Conservation (phyloP, 257 asterid genomes). For the Craterostigma plantagineum region DNA sequence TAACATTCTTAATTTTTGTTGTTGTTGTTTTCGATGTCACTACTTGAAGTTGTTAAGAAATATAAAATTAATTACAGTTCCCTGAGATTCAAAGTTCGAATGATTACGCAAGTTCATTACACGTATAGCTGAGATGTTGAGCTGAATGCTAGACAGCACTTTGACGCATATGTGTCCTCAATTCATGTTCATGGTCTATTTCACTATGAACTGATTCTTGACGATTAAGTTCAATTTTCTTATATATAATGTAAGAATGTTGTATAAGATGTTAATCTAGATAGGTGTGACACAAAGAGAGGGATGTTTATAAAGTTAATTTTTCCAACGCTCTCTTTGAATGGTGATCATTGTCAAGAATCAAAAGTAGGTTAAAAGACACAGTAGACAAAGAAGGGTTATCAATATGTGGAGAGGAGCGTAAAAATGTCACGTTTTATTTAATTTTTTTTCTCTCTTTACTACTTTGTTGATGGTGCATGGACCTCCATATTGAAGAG, state of each 20-base stretch:
- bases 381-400: constrained; percentile 3
- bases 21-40: too few species aligned
- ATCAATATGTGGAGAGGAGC: constrained; percentile 48
- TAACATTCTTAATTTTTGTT: constrained; percentile 1
- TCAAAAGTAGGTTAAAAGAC: constrained; percentile 3
- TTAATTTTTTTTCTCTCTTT: constrained; percentile 9
- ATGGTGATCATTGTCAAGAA: background rate
- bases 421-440: constrained; percentile 15
- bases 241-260: constrained; percentile 8
- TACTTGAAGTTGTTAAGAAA: too few species aligned
- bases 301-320: too few species aligned
- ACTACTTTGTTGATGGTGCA: constrained; percentile 35
- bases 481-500: constrained; percentile 45
- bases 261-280: constrained; percentile 10
- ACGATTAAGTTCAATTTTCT: too few species aligned
- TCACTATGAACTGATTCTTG: background rate
- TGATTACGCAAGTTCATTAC: too few species aligned
- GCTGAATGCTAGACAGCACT: constrained; percentile 36
- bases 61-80: too few species aligned
- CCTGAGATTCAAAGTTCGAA: too few species aligned
- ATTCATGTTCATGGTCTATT: constrained; percentile 10
- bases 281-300: background rate
- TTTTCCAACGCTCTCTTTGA: constrained; percentile 23
- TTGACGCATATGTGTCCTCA: too few species aligned
- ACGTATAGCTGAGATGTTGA: constrained; percentile 20